phyloP scores from a whole-genome alignment of 2,329 filamentous ascomycete species.

The Falciphora oryzae region DNA sequence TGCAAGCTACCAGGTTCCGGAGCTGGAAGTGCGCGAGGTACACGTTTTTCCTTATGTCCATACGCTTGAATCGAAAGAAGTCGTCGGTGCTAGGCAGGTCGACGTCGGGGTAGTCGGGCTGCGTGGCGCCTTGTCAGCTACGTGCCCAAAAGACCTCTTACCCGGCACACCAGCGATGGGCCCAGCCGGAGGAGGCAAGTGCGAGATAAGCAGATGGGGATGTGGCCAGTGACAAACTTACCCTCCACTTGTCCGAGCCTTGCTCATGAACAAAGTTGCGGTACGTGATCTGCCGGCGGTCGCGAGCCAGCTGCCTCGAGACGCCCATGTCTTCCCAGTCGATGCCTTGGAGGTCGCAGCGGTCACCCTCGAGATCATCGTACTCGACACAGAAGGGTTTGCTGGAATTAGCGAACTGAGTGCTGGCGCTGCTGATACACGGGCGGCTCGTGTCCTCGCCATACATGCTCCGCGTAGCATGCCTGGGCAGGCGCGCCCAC shows the following conservation, averaged over 20 bases:
- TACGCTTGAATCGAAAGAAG: slow-evolving; percentile 54
- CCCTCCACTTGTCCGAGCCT: slow-evolving; percentile 40
- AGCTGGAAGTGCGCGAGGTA: slow-evolving; percentile 61
- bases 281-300: slow-evolving; percentile 42
- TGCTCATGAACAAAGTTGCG: slow-evolving; percentile 52
- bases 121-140: not conserved
- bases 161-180: not conserved
- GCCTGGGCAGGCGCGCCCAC: slow-evolving; percentile 1
- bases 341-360: slow-evolving; percentile 53
- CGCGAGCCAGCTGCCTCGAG: slow-evolving; percentile 41
- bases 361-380: slow-evolving; percentile 47
- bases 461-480: not conserved
- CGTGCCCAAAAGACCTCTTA: not conserved
- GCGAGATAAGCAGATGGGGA: not conserved
- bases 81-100: slow-evolving; percentile 34
- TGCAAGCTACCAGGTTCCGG: slow-evolving; percentile 54
- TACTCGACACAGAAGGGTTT: slow-evolving; percentile 20
- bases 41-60: slow-evolving; percentile 48
- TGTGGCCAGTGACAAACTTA: slow-evolving; percentile 28
- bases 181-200: too few species aligned
- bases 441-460: not conserved
- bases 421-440: not conserved
- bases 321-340: slow-evolving; percentile 50
- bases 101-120: slow-evolving; percentile 23
- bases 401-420: not conserved